Conservation (phyloP, 148 eudicot species). For the Silene conica region DNA sequence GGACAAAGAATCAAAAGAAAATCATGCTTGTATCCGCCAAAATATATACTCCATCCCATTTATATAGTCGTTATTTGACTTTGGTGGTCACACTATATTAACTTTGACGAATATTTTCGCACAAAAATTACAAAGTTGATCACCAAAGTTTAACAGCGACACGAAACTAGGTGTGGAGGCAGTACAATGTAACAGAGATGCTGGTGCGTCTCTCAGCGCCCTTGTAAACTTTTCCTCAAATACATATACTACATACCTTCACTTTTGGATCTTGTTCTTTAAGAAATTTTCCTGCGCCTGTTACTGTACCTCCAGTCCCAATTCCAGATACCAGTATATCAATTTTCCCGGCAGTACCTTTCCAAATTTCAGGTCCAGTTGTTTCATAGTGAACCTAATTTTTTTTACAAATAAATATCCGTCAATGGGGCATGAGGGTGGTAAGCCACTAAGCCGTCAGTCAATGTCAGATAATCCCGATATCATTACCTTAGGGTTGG, state of each 20-base stretch:
- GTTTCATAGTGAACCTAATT: conserved; percentile 74
- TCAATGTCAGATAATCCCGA: neutral
- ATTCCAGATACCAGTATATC: conserved; percentile 20
- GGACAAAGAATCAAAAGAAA: neutral
- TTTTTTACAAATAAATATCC: conserved; percentile 1
- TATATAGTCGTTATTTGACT: too few relatives aligned
- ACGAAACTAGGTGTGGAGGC: too few relatives aligned
- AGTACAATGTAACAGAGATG: neutral
- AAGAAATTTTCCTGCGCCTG: conserved; percentile 71
- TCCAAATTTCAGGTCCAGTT: conserved; percentile 90
- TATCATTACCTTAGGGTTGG: conserved; percentile 19
- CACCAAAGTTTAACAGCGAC: neutral
- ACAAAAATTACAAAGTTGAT: too few relatives aligned
- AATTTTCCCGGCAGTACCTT: conserved; percentile 36
- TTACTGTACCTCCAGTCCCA: conserved; percentile 25
- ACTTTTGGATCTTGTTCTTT: conserved; percentile 64
- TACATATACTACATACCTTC: conserved; percentile 41
- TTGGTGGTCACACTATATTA: neutral
- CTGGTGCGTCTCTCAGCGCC: neutral
- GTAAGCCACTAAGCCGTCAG: neutral
- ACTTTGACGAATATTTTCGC: too few relatives aligned
- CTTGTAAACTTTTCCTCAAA: neutral
- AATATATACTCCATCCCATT: neutral
- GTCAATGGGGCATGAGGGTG: neutral
- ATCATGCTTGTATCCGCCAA: neutral